phyloP scores from a whole-genome alignment of 192 early-diverging fungal genomes.

The Phycomyces nitens region DNA sequence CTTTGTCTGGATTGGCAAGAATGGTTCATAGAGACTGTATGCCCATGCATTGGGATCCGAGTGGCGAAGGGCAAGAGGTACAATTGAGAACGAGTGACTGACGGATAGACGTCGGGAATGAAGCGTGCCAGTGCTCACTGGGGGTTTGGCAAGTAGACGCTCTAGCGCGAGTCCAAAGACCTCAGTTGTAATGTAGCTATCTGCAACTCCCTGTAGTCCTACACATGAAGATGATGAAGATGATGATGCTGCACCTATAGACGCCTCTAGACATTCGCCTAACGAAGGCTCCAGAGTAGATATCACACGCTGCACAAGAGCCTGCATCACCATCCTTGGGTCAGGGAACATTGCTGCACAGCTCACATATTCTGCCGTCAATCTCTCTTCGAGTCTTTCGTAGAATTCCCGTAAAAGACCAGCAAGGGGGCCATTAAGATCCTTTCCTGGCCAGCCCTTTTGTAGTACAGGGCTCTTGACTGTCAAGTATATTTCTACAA shows the following conservation, averaged over 20 bases:
- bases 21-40: constrained; percentile 59
- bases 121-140: constrained; percentile 17
- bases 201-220: constrained; percentile 40
- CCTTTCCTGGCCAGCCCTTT: constrained; percentile 38
- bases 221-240: background rate
- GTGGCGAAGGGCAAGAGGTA: constrained; percentile 25
- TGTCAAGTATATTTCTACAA: constrained; percentile 58
- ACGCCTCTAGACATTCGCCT: constrained; percentile 21
- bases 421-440: background rate
- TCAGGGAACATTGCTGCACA: constrained; percentile 53
- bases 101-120: constrained; percentile 8
- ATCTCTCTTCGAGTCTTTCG: constrained; percentile 15
- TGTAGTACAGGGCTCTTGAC: constrained; percentile 42
- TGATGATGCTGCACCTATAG: constrained; percentile 30
- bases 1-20: constrained; percentile 57
- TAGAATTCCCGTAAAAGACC: background rate
- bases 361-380: constrained; percentile 58
- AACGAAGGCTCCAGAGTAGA: constrained; percentile 48
- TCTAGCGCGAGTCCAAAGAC: constrained; percentile 55
- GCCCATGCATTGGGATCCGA: constrained; percentile 54
- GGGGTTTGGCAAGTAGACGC: constrained; percentile 45
- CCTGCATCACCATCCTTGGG: constrained; percentile 41
- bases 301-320: constrained; percentile 51
- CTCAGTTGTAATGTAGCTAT: constrained; percentile 48
- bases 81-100: constrained; percentile 15